These are phyloP conservation scores for Phalaenopsis equestris DNA, from an alignment of 106 monocot species.

Conservation along the genomic window DNA sequence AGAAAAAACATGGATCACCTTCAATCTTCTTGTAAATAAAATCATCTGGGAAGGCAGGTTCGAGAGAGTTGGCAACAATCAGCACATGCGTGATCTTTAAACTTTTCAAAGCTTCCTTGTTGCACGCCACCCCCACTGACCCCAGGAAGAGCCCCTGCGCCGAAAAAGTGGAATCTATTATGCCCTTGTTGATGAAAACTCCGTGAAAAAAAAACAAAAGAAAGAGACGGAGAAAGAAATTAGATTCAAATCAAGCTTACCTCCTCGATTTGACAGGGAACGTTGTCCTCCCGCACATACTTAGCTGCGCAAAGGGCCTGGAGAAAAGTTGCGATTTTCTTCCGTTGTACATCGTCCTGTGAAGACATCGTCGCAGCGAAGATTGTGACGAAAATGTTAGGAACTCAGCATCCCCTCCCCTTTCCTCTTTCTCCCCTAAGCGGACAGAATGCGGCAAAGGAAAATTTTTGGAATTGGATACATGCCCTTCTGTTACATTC, in stretches of 20 bases:
- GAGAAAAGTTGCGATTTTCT: slow-evolving; percentile 19
- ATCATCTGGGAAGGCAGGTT: slow-evolving; percentile 63
- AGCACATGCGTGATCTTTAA: slow-evolving; percentile 73
- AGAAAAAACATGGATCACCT: slow-evolving; percentile 28
- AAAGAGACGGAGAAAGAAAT: not conserved
- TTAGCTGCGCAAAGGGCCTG: slow-evolving; percentile 42
- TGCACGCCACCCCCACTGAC: slow-evolving; percentile 62
- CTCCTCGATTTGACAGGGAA: slow-evolving; percentile 66
- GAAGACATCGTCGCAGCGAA: slow-evolving; percentile 8
- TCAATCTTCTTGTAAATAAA: slow-evolving; percentile 82
- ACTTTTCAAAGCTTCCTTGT: slow-evolving; percentile 46
- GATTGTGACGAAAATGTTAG: not conserved
- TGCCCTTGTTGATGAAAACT: not conserved
- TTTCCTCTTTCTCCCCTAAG: no score
- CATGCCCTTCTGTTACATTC: no score
- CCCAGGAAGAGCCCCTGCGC: slow-evolving; percentile 78
- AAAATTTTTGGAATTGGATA: no score
- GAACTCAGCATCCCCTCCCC: not conserved
- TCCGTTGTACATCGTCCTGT: slow-evolving; percentile 7
- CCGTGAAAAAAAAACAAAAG: not conserved
- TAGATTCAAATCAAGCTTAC: slow-evolving; percentile 4
- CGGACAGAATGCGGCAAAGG: no score
- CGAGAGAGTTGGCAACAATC: slow-evolving; percentile 60
- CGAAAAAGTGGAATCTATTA: not conserved
- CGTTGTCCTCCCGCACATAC: slow-evolving; percentile 43